A percentile compares a stretch with the other conserved stretches of the same genome.
Evolutionary conservation across 495 filamentous ascomycete species (phyloP).

Genomic region (Penicillium riverlandense): DNA sequence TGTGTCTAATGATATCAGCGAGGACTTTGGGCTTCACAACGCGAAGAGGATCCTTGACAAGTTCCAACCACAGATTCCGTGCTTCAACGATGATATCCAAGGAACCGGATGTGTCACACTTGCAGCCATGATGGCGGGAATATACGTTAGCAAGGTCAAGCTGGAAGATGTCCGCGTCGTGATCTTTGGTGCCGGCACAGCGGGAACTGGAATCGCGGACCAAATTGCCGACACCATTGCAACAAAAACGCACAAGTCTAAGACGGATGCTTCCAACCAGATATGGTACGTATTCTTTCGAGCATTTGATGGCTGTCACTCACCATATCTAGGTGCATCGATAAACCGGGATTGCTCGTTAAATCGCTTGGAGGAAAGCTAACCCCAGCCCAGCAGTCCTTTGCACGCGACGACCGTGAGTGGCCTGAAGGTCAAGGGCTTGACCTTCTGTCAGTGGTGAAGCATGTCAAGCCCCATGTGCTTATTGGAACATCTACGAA

Average conservation of each 20-base stretch:
- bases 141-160: conserved; percentile 61
- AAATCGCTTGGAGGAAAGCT: conserved; percentile 53
- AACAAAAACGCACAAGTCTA: conserved; percentile 56
- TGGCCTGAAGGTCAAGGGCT: conserved; percentile 50
- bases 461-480: conserved; percentile 69
- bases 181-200: conserved; percentile 77
- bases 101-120: conserved; percentile 84
- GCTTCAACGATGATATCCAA: conserved; percentile 91
- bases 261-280: conserved; percentile 69
- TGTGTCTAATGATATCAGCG: conserved; percentile 19
- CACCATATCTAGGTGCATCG: conserved; percentile 66
- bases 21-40: conserved; percentile 54
- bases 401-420: conserved; percentile 56
- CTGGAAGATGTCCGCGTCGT: conserved; percentile 62
- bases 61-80: conserved; percentile 63
- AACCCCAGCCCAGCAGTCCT: conserved; percentile 58
- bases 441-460: conserved; percentile 60
- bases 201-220: conserved; percentile 80
- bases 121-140: conserved; percentile 67
- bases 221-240: conserved; percentile 75
- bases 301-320: conserved; percentile 81
- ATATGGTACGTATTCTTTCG: conserved; percentile 65
- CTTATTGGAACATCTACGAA: conserved; percentile 80
- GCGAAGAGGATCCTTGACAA: conserved; percentile 65
- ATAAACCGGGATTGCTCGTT: conserved; percentile 73